Base-by-base conservation (phyloP, 179 eudicot genomes). In the Nepenthes alata region DNA sequence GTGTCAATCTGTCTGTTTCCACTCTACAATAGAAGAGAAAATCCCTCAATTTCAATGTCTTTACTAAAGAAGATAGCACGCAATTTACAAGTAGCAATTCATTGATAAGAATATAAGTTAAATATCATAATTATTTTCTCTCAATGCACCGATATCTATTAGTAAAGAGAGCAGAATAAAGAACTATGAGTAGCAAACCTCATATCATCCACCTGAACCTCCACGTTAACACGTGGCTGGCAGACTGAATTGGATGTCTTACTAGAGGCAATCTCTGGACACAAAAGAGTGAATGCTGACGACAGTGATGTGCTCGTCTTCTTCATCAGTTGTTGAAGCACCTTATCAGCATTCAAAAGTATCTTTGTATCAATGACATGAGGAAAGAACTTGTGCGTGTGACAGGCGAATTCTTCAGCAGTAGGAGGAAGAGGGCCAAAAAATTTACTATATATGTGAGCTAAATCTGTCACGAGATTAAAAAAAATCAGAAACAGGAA, bases 141-240 rank as follows among this genome's bases (percentile, higher is more conserved):
- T 4, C 4, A 0, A 16, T 16, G 25, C 25, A 16, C 25, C 25
- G 25, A 16, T 16, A 48, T 2, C n/a, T 48, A 48, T 48, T 8
- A 48, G 10, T 9, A 48, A 6, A 3, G 3, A 6, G 10, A 48
- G 2, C 11, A 48, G 6, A 52, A n/a, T 0, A n/a, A 52, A 11
- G 13, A 3, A 12, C 13, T 56, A 1, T 13, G 57, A 64, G 61
- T 66, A 72, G 74, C 81, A 55, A 82, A 93, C 94, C 97, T 89
- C 87, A 79, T 78, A 77, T 89, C 91, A 79, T 87, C 98, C 70
- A 93, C 94, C 73, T 87, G 95, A 68, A 93, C 95, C 79, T 87
- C 98, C 65, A 93, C 91, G 71, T 79, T 81, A 44, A 87, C 83
- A 64, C 67, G 64, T 60, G 64, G 75, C 53, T 66, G 74, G 53